A percentile compares a stretch with the other conserved stretches of the same genome.
Conservation (phyloP, 1,284 basidiomycete genomes). For the Ceratobasidium sp. region DNA sequence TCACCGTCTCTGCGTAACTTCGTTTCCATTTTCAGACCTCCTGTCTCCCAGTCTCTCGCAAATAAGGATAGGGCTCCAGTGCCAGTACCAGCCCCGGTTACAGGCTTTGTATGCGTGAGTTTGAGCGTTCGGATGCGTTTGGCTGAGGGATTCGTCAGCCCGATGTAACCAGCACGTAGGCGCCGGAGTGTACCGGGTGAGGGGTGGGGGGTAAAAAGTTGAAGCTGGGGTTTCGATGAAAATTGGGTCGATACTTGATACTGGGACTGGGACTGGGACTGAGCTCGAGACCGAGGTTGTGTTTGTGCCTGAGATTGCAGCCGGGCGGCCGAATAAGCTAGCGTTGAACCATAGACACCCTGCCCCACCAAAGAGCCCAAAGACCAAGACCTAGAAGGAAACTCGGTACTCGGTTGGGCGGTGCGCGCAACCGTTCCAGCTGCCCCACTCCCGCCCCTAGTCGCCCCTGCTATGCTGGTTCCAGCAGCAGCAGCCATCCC, state of each 20-base stretch:
- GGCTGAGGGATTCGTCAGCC: constrained; percentile 34
- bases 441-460: background rate
- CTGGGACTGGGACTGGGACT: background rate
- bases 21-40: background rate
- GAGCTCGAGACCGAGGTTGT: background rate
- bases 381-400: background rate
- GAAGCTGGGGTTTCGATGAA: constrained; percentile 2
- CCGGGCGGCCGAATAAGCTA: background rate
- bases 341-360: background rate
- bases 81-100: background rate
- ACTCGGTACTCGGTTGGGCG: background rate
- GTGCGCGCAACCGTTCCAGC: background rate
- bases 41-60: constrained; percentile 26
- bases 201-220: constrained; percentile 6
- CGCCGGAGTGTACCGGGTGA: constrained; percentile 24
- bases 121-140: constrained; percentile 36
- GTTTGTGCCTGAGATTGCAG: background rate
- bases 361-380: background rate
- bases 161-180: constrained; percentile 24
- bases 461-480: background rate
- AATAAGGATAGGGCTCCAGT: constrained; percentile 7
- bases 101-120: constrained; percentile 5
- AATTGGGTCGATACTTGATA: background rate
- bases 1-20: too few species aligned
- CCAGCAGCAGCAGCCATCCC: background rate